Evolutionary conservation across 2,329 filamentous ascomycete species (phyloP), one percentile per base, ranked within the genome.

Genomic region (Penicillium thymicola): DNA sequence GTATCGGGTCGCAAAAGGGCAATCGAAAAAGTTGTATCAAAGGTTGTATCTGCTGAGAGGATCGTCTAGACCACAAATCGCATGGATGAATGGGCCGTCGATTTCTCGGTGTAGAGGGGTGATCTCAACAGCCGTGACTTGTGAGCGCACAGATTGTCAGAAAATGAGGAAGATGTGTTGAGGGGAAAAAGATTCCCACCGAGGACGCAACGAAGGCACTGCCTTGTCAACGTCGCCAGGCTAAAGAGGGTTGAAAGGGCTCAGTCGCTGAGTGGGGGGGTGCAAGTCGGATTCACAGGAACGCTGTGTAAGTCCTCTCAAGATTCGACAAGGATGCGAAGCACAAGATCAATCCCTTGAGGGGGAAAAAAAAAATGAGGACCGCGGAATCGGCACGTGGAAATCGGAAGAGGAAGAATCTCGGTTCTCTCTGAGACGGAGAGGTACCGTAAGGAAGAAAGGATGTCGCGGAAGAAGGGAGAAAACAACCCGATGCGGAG

Each of bases 301-400:
- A 55, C 13, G 25, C 38, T 53, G 50, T 41, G 37, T 25, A 30
- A 34, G 32, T 46, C 28, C n/a, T 16, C 13, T 30, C n/a, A 32
- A 13, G 18, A 25, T 44, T 52, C 47, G 40, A 46, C 48, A 49
- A 52, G 48, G 44, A 54, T 41, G 45, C 32, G 28, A 58, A 47
- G 54, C 49, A 59, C 51, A 47, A 34, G 21, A 41, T 55, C 42
- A 30, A 51, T 58, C 61, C 67, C 59, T 70, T 62, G 60, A 16
- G 28, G 61, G 13, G 21, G 3, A 21, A 21, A 21, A 21, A 21
- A 32, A 62, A 59, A 59, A 43, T 43, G 41, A n/a, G 5, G 40
- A 43, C 44, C 65, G 70, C 65, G 65, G 65, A 66, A 54, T 69
- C 62, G 62, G 62, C 64, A 70, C 67, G 67, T 65, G 60, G 62